Evolutionary conservation across 169 alveolate genomes (phyloP).

Genomic region (Plasmodium vivax): DNA sequence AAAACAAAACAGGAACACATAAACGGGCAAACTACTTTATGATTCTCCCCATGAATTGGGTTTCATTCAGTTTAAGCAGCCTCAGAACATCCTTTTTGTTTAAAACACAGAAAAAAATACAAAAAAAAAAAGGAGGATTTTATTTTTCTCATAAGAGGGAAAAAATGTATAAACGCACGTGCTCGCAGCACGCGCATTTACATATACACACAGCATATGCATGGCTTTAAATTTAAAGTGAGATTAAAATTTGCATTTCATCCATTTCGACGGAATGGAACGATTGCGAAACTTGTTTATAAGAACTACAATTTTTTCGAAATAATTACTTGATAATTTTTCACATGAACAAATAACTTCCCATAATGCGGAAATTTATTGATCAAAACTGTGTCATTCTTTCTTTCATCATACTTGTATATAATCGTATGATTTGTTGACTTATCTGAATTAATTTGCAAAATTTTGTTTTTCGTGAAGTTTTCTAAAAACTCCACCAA

Average conservation of each 20-base stretch:
- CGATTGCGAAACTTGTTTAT: not conserved
- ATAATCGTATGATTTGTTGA: conserved; percentile 54
- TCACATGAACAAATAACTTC: conserved; percentile 72
- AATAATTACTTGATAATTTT: conserved; percentile 70
- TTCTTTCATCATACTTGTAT: conserved; percentile 71
- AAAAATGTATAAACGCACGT: not conserved
- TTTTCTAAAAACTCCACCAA: conserved; percentile 62
- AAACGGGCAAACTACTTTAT: conserved; percentile 40
- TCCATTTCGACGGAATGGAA: conserved; percentile 11
- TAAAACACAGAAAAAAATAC: conserved; percentile 11
- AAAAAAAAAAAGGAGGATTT: conserved; percentile 15
- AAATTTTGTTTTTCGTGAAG: conserved; percentile 28
- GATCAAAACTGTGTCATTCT: conserved; percentile 36
- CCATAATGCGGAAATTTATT: conserved; percentile 71
- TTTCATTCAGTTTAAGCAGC: conserved; percentile 67
- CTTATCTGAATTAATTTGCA: conserved; percentile 71
- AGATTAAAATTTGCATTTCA: not conserved
- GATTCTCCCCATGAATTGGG: conserved; percentile 73
- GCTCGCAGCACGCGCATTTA: not conserved
- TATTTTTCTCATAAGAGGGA: not conserved
- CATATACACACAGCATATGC: not conserved
- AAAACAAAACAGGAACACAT: not conserved
- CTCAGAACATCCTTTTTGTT: conserved; percentile 63
- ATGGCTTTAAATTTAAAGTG: not conserved
- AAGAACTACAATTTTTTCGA: not conserved